Base-by-base conservation (phyloP, 1,284 basidiomycete genomes). In the Tylopilus microsporus region DNA sequence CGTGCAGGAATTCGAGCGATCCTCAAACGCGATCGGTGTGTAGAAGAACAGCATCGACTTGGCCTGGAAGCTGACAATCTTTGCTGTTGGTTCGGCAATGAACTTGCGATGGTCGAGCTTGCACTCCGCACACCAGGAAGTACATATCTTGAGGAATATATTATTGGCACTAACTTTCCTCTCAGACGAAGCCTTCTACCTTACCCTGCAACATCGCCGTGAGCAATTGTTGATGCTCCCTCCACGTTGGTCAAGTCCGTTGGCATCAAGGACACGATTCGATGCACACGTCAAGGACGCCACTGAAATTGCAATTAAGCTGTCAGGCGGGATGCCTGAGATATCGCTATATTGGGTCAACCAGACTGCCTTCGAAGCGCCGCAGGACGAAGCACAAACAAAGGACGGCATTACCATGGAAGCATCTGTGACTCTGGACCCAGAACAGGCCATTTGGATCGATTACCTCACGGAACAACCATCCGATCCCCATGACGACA, bases 1-100 rank as follows among this genome's bases (percentile, higher is more conserved):
- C 64, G 67, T 0, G 49, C 70, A 8, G 73, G 74, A 0, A 77
- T 77, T 13, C 52, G 65, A 0, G 71, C 67, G 0, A 62, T 75
- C 41, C 65, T 74, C 1, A 66, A 67, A 34, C 1, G 57, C 0
- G 71, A 75, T 30, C 52, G 66, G 5, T 77, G 75, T 42, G 2
- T 1, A 0, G 71, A 73, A 54, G 71, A 74, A 52, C 55, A 55
- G 5, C 8, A 12, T 0, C 63, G 66, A 0, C 57, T 73, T 1
- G 50, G 53, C 7, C 8, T 51, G 0, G 71, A 74, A 52, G 66
- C 63, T 2, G 55, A 56, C 10, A 56, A 56, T 8, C 25, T 52
- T 41, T 56, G 55, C 15, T 8, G 15, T 5, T 9, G 63, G 65
- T 68, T 70, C 19, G 60, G 63, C 3, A n/a, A 53, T 6, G 66